phyloP scores from a whole-genome alignment of 805 yeast species.

The Yarrowia sp. region DNA sequence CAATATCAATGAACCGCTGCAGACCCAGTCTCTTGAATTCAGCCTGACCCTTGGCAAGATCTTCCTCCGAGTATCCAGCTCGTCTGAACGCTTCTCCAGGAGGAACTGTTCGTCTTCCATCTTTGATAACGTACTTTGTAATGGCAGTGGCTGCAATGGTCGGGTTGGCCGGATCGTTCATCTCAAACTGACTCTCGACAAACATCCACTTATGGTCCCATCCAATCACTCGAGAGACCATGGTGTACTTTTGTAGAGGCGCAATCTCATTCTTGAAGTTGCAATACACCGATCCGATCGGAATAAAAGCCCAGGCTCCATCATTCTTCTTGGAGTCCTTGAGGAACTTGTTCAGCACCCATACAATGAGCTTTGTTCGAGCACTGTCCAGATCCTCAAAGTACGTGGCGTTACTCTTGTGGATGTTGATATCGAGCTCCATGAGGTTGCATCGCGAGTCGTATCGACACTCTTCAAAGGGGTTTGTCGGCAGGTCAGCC shows the following conservation, averaged over 20 bases:
- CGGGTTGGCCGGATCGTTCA: constrained; percentile 39
- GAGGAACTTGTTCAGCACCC: constrained; percentile 57
- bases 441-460: constrained; percentile 64
- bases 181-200: constrained; percentile 60
- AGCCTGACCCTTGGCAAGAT: constrained; percentile 34
- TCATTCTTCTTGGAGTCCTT: constrained; percentile 44
- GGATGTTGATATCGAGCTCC: constrained; percentile 84
- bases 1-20: constrained; percentile 7
- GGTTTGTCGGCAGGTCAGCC: constrained; percentile 30
- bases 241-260: constrained; percentile 58
- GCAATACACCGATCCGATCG: constrained; percentile 71
- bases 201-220: constrained; percentile 91
- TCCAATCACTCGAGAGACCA: constrained; percentile 61
- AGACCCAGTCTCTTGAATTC: constrained; percentile 32
- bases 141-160: constrained; percentile 57
- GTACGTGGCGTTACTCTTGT: constrained; percentile 85
- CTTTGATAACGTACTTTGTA: constrained; percentile 79
- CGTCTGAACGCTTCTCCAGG: constrained; percentile 60
- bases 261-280: constrained; percentile 70
- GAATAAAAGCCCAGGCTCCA: constrained; percentile 57
- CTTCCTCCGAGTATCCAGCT: constrained; percentile 56
- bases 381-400: constrained; percentile 77
- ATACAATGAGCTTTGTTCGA: constrained; percentile 60
- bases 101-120: constrained; percentile 68
- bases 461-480: constrained; percentile 46